These are phyloP conservation scores for Papiliotrema laurentii DNA, from an alignment of 1,284 basidiomycete species.

Conservation along the genomic window DNA sequence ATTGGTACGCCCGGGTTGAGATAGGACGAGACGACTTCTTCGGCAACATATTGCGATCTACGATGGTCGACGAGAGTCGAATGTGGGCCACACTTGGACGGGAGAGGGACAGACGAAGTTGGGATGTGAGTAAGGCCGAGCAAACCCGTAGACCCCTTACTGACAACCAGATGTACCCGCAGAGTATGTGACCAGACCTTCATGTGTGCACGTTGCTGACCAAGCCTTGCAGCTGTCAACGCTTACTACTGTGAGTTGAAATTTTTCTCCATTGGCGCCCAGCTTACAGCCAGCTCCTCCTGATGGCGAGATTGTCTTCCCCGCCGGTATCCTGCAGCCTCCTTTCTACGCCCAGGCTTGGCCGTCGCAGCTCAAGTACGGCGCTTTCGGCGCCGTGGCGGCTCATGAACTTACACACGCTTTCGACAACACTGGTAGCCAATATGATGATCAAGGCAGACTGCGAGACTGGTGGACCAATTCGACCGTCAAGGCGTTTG, in stretches of 20 bases:
- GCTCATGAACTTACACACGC: conserved; percentile 88
- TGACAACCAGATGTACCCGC: conserved; percentile 45
- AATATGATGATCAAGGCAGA: conserved; percentile 54
- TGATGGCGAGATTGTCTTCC: conserved; percentile 78
- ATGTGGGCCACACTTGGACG: conserved; percentile 73
- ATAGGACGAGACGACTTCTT: conserved; percentile 72
- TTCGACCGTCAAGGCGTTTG: conserved; percentile 74
- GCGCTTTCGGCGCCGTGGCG: conserved; percentile 83
- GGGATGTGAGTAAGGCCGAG: conserved; percentile 65
- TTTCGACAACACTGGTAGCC: conserved; percentile 79
- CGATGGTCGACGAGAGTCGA: conserved; percentile 47
- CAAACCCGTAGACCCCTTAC: background rate
- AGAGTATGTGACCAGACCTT: conserved; percentile 47
- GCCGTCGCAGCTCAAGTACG: conserved; percentile 82
- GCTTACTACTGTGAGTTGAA: conserved; percentile 42
- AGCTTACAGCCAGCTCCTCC: conserved; percentile 26
- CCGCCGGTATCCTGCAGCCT: conserved; percentile 87
- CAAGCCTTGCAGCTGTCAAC: conserved; percentile 30
- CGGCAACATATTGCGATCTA: conserved; percentile 57
- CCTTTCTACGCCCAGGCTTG: conserved; percentile 86
- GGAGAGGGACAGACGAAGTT: conserved; percentile 65
- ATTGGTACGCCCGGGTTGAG: conserved; percentile 69
- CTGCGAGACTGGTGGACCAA: conserved; percentile 73
- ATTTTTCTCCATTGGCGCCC: conserved; percentile 9
- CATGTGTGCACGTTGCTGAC: conserved; percentile 2